Base-by-base conservation (phyloP, 2,329 filamentous ascomycete genomes). In the Geosmithia putterillii region DNA sequence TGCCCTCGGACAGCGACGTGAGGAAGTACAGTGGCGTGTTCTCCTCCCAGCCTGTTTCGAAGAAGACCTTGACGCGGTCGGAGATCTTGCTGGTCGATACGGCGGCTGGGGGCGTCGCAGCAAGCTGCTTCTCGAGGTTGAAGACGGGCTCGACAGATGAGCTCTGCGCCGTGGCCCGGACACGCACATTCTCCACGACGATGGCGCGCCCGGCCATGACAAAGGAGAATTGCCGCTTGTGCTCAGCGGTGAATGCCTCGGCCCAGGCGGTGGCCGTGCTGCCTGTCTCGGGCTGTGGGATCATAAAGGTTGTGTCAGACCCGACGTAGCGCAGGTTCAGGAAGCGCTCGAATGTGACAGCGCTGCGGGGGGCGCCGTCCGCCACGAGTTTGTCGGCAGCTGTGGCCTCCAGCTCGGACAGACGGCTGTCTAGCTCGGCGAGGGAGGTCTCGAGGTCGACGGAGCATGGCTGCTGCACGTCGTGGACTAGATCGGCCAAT, bases 401-500 rank as follows among this genome's bases (percentile, higher is more conserved):
- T 10, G 23, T 12, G 3, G 4, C 10, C 14, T 10, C 23, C 1
- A 44, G 42, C n/a, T 20, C 38, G 5, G 37, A 23, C 3, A 44
- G 38, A 8, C 45, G 38, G 2, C 7, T 22, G 14, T 43, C 14
- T 3, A 45, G n/a, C 40, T 64, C 65, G 2, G 63, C 63, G 12
- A 66, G 66, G 0, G 76, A 58, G 17, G 45, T 38, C 15, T 42
- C 44, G 74, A 77, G 81, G 7, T 81, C 66, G 14, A 69, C 65
- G 3, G 78, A 79, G 34, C 79, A 74, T 3, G 84, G 83, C 55
- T 89, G 85, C 56, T 95, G 89, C 21, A 82, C 74, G 63, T 95
- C 89, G 50, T 95, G 86, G 0, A 95, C 89, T 0, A 95, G 87
- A 54, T 95, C 88, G 12, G 89, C 89, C 3, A 95, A 65, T 0